Conservation (phyloP, 1,284 basidiomycete genomes). For the Cryptococcus sp. region DNA sequence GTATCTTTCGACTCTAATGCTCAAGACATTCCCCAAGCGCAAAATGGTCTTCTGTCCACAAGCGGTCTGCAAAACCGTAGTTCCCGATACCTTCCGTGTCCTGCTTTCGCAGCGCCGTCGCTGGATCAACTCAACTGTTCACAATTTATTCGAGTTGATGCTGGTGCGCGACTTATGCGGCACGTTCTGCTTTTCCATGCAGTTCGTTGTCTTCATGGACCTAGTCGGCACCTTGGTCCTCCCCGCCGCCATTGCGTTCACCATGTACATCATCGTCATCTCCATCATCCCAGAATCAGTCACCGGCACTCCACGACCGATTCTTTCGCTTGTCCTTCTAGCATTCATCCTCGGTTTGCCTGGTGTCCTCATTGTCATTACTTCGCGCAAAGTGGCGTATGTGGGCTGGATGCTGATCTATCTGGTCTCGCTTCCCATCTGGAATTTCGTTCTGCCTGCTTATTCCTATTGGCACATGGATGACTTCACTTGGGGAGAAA, state of each 20-base stretch:
- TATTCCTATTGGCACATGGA: conserved; percentile 99
- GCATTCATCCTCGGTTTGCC: conserved; percentile 94
- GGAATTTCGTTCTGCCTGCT: conserved; percentile 92
- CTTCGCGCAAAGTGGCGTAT: conserved; percentile 89
- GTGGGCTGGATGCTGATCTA: conserved; percentile 98
- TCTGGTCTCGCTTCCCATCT: conserved; percentile 86
- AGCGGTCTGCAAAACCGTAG: conserved; percentile 96
- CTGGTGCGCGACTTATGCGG: conserved; percentile 93
- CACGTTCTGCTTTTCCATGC: conserved; percentile 96
- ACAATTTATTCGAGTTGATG: conserved; percentile 92
- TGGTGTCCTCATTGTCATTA: conserved; percentile 89
- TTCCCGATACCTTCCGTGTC: conserved; percentile 92
- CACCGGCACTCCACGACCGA: conserved; percentile 64
- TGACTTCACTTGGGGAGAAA: conserved; percentile 99
- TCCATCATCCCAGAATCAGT: conserved; percentile 75
- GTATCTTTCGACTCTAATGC: conserved; percentile 90
- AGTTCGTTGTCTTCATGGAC: conserved; percentile 98
- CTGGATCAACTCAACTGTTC: conserved; percentile 99
- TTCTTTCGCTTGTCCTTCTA: conserved; percentile 91
- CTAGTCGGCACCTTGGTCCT: conserved; percentile 92
- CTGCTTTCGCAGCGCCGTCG: conserved; percentile 94
- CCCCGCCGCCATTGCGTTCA: conserved; percentile 97
- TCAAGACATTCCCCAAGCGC: conserved; percentile 98
- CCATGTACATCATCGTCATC: conserved; percentile 84
- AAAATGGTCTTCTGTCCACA: conserved; percentile 99